Percentiles rank a stretch among this genome's conserved stretches.
Evolutionary conservation across 140 eudicot genomes (phyloP).

Genomic region (Anethum foeniculum): DNA sequence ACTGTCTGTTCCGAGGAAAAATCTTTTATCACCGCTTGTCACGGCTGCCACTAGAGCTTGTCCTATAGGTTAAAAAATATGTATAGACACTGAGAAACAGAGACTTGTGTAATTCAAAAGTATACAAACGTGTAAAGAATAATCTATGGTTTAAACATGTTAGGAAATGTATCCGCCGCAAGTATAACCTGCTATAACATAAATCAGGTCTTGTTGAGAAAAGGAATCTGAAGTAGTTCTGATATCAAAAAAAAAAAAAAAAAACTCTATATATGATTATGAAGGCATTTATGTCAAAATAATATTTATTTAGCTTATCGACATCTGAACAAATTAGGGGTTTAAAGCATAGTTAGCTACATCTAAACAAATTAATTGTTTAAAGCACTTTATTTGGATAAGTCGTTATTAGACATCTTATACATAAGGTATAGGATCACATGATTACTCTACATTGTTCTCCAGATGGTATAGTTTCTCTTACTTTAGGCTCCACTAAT

Average conservation of each 20-base stretch:
- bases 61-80: constrained; percentile 34
- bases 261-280: neutral
- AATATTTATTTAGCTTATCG: neutral
- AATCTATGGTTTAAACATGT: neutral
- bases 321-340: neutral
- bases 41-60: constrained; percentile 82
- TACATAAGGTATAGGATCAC: neutral
- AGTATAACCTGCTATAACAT: neutral
- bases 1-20: constrained; percentile 90
- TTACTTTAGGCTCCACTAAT: neutral
- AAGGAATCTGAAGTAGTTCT: neutral
- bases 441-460: neutral
- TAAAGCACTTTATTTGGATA: neutral
- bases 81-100: neutral
- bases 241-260: neutral
- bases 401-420: neutral
- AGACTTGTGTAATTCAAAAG: neutral
- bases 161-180: neutral
- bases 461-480: neutral
- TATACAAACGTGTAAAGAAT: neutral
- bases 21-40: constrained; percentile 78
- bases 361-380: neutral
- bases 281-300: neutral
- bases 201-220: neutral
- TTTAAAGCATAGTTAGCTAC: neutral